Base-by-base conservation (phyloP, 2,329 filamentous ascomycete species). In the Coniosporium tulheliwenetii region DNA sequence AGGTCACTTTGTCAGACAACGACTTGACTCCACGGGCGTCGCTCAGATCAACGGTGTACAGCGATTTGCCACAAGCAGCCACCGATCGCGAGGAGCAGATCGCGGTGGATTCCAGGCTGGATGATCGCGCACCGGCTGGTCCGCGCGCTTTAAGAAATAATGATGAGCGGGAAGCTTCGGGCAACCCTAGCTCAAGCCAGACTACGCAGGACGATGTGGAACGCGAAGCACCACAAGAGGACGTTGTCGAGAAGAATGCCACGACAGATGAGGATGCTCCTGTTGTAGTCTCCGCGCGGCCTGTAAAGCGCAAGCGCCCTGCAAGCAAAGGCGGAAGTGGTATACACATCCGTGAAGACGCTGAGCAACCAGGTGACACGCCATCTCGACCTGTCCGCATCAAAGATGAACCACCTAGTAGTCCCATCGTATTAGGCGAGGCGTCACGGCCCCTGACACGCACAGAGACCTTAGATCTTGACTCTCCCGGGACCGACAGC, bases 391-490 rank as follows among this genome's bases (percentile, higher is more conserved):
- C 52, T 7, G 50, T 61, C 31, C 53, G 50, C 15, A 49, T 67
- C 38, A 63, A 63, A 43, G 60, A 62, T 12, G 63, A 67, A 42
- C 52, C 49, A 8, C 45, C 40, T 38, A 61, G 58, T 38, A 64
- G 61, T 43, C 54, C 58, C 15, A 51, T 53, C 8, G 45, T 47
- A 30, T 40, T 15, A 19, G 38, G 30, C 36, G 29, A 39, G 10
- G 31, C 43, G n/a, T 10, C 48, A 37, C 50, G 45, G 8, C 45
- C 54, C 3, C 38, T 53, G 13, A 36, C 50, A 4, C 56, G 57
- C 8, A 59, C 50, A 7, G 58, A 64, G 41, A 65, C 61, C 2
- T 59, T 67, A 30, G 65, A 69, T 47, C 54, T 69, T 2, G 65
- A 69, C 44, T 56, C 57, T 12, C 43, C 60, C 5, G 50, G 50